These are phyloP conservation scores for Saitozyma podzolica DNA, from an alignment of 768 basidiomycete species.

Conservation along the genomic window DNA sequence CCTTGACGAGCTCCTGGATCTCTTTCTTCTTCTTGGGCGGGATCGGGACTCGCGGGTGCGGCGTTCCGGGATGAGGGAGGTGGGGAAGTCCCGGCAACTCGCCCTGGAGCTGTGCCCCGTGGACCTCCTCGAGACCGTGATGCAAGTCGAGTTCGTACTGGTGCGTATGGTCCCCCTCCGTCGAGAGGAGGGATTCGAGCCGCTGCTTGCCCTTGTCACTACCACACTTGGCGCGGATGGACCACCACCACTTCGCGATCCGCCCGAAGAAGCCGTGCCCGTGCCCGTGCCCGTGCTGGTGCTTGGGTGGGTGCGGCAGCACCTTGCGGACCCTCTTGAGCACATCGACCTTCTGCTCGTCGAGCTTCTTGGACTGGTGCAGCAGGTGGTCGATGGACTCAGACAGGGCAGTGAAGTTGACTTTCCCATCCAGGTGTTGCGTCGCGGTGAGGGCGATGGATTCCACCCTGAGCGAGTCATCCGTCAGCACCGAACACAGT, in stretches of 20 bases:
- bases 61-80: not conserved
- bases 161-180: too few species aligned
- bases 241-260: not conserved
- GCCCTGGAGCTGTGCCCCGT: not conserved
- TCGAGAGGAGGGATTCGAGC: too few species aligned
- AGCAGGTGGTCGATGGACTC: slow-evolving; percentile 48
- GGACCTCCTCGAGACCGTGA: not conserved
- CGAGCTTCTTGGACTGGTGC: slow-evolving; percentile 47
- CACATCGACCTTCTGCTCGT: slow-evolving; percentile 33
- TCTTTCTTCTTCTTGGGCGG: slow-evolving; percentile 34
- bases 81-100: slow-evolving; percentile 2
- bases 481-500: not conserved
- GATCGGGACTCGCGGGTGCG: not conserved
- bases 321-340: slow-evolving; percentile 38
- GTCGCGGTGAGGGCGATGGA: slow-evolving; percentile 47
- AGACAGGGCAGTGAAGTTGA: slow-evolving; percentile 47
- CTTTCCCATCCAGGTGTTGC: slow-evolving; percentile 18
- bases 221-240: too few species aligned
- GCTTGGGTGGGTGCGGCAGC: slow-evolving; percentile 27
- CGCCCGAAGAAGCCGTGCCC: not conserved
- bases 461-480: slow-evolving; percentile 57
- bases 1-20: slow-evolving; percentile 44
- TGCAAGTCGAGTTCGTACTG: not conserved
- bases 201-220: too few species aligned
- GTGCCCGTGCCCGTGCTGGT: not conserved